phyloP scores from a whole-genome alignment of 345 rosid genomes.

The Aegle marmelos region DNA sequence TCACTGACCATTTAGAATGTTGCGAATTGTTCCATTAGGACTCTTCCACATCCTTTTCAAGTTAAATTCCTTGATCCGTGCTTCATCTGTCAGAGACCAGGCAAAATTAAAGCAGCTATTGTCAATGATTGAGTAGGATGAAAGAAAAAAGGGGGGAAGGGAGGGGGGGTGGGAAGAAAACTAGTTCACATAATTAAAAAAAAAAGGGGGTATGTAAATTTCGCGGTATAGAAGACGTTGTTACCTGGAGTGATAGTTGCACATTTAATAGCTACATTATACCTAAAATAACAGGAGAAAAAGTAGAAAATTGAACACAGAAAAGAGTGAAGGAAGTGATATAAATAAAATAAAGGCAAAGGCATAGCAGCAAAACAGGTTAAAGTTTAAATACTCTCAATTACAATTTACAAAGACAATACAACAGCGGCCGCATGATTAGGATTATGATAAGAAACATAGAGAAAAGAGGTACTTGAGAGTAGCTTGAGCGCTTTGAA shows the following conservation, averaged over 20 bases:
- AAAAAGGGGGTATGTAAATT: background rate
- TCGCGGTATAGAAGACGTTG: too few relatives aligned
- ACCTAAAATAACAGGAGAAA: constrained; percentile 26
- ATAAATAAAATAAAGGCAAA: too few relatives aligned
- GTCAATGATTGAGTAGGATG: background rate
- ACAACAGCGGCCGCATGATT: background rate
- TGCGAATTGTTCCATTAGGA: constrained; percentile 92
- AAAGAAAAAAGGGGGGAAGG: background rate
- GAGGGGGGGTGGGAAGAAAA: background rate
- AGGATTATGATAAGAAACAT: background rate
- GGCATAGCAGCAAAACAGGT: background rate
- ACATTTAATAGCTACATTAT: constrained; percentile 63
- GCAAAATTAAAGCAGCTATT: background rate
- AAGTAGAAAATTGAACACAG: background rate
- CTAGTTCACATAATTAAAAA: background rate
- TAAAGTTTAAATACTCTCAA: background rate
- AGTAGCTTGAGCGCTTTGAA: constrained; percentile 63
- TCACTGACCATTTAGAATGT: constrained; percentile 78
- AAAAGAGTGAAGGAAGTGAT: background rate
- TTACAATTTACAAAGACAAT: background rate
- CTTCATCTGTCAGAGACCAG: constrained; percentile 59
- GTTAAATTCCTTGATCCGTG: constrained; percentile 69
- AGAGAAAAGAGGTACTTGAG: constrained; percentile 35
- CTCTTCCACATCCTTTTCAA: constrained; percentile 94
- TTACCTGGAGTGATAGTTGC: constrained; percentile 64